Base-by-base conservation (phyloP, 2,329 filamentous ascomycete genomes). In the Neonectria magnoliae region DNA sequence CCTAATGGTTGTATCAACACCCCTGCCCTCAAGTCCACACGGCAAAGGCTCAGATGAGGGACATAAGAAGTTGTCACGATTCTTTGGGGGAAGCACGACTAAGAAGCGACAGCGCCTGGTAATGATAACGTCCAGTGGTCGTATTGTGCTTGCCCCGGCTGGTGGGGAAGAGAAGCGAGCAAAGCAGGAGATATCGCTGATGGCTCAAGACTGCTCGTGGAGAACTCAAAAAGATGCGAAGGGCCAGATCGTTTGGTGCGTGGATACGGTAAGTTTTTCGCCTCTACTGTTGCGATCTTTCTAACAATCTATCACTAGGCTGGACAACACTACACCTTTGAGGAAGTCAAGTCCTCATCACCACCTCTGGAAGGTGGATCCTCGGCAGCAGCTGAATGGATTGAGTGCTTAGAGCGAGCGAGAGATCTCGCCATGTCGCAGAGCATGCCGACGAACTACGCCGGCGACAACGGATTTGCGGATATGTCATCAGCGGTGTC, bases 81-180 rank as follows among this genome's bases (percentile, higher is more conserved):
- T 99, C 79, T 98, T 99, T 79, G 93, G 93, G 31, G 93, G 94
- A 57, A 94, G 90, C 75, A 93, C 92, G 10, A 92, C 92, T 9
- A 99, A 98, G 82, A 98, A 97, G 81, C 87, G 94, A 68, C 94
- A 97, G 77, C 88, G 96, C 51, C 83, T 99, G 58, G 96, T 99
- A 7, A 94, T 99, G 90, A 89, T 99, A 58, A 99, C 96, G 3
- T 97, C 93, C 1, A 93, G 92, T 72, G 96, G 92, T 16, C 90
- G 96, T 47, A 91, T 99, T 57, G 90, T 99, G 52, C 86, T 99
- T 75, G 95, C 93, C 13, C 93, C 96, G 5, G 91, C 94, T 25
- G 94, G 95, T 7, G 96, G 95, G 0, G 96, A 97, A 68, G 95
- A 98, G 76, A 99, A 99, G 82, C 94, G 96, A 78, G 88, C 93